Base-by-base conservation (phyloP, 371 early-diverging fungal genomes). In the Circinella umbellata region DNA sequence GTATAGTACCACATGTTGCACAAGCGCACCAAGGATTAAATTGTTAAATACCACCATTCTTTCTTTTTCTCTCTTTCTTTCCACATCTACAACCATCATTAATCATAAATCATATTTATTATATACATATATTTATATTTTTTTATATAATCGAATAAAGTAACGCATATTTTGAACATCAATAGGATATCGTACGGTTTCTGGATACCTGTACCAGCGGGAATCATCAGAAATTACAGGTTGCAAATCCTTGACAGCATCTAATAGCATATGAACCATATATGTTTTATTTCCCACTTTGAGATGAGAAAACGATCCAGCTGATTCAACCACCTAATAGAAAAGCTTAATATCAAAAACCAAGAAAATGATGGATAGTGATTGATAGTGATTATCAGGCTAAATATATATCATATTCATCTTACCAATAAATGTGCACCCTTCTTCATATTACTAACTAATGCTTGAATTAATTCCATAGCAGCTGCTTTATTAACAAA, bases 251-350 rank as follows among this genome's bases (percentile, higher is more conserved):
- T 88, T 84, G 39, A 97, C 86, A 51, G 91, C 90, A 74, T 97
- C 97, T 65, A 97, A 83, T 10, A 97, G 73, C 79, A 88, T 90
- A 73, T 94, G 94, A 1, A 95, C 90, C 96, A 95, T 96, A 71
- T 96, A 95, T 8, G 85, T 88, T 36, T 85, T 87, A 59, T 80
- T 82, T 15, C 92, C 94, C 5, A 97, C 89, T 61, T 88, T 83
- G 38, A 94, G 77, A 67, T 94, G 92, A 7, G 95, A 95, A 75
- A 97, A 97, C 3, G 94, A 94, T n/a, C 96, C 96, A 3, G 97
- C 97, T 3, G 96, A 95, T 75, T 97, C 97, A 6, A 93, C 94
- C 10, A 97, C 86, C 90, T 90, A 27, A 51, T 13, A 51, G 13
- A 49, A 34, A 7, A 10, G 20, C 3, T 5, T 27, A 27, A 5